Evolutionary conservation across 306 rosid genomes (phyloP).

Genomic region (Gastrolobium villosum): DNA sequence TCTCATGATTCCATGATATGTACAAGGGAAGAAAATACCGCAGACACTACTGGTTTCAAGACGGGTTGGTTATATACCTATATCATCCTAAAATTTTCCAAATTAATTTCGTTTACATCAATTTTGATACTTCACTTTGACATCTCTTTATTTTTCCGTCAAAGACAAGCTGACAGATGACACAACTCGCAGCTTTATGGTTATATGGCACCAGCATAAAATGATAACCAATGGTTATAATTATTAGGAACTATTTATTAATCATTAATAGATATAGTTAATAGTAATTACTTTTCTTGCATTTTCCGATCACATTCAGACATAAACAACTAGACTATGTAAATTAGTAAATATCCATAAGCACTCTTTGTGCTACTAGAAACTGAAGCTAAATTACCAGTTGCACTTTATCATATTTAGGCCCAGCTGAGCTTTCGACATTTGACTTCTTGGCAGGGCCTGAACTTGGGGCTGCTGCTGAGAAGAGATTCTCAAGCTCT

Average conservation of each 20-base stretch:
- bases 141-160: conserved; percentile 19
- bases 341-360: conserved; percentile 6
- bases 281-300: conserved; percentile 25
- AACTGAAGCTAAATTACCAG: conserved; percentile 67
- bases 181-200: conserved; percentile 30
- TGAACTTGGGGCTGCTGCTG: conserved; percentile 72
- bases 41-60: conserved; percentile 24
- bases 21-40: conserved; percentile 39
- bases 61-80: conserved; percentile 5
- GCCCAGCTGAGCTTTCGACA: conserved; percentile 59
- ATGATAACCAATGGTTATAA: conserved; percentile 20
- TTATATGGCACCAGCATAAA: conserved; percentile 30
- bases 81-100: conserved; percentile 34
- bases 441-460: conserved; percentile 60
- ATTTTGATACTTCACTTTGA: conserved; percentile 35
- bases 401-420: conserved; percentile 89
- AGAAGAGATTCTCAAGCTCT: conserved; percentile 93
- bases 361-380: conserved; percentile 16
- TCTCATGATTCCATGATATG: conserved; percentile 35
- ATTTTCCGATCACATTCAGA: conserved; percentile 31
- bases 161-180: conserved; percentile 30
- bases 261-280: conserved; percentile 32
- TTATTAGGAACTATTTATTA: conserved; percentile 5
- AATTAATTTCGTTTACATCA: conserved; percentile 10
- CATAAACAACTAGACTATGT: conserved; percentile 35